These are phyloP conservation scores for Claviceps sp. DNA, from an alignment of 2,329 filamentous ascomycete species.

Conservation along the genomic window DNA sequence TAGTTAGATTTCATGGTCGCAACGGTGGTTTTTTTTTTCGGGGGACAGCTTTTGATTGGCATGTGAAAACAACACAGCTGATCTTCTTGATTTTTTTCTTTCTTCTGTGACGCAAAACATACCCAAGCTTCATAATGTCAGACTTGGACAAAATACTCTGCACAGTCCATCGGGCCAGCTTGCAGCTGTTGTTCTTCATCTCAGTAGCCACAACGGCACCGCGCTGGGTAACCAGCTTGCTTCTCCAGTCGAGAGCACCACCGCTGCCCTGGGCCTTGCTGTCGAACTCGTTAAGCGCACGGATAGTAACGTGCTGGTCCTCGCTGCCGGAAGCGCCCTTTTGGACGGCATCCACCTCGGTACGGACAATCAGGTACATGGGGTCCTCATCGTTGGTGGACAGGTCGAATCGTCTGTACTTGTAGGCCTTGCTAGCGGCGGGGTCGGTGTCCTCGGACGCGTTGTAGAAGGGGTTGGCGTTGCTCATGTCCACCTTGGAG, in stretches of 20 bases:
- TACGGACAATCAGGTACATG: conserved; percentile 82
- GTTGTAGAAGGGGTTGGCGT: conserved; percentile 98
- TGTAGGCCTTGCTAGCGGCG: conserved; percentile 92
- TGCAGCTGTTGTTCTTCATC: conserved; percentile 99
- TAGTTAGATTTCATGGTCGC: conserved; percentile 10
- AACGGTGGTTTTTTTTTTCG: too few species aligned
- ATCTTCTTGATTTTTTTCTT: too few species aligned
- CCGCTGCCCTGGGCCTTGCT: conserved; percentile 93
- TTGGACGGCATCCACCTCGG: conserved; percentile 87
- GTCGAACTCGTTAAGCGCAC: conserved; percentile 98
- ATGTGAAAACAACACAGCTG: too few species aligned
- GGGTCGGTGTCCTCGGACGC: conserved; percentile 83
- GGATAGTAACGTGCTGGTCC: conserved; percentile 82
- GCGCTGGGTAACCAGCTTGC: conserved; percentile 84
- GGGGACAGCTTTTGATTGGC: too few species aligned
- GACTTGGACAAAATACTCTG: conserved; percentile 94
- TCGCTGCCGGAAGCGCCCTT: conserved; percentile 90
- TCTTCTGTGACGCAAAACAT: conserved; percentile 23
- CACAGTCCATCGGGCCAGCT: conserved; percentile 93
- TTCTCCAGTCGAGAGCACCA: conserved; percentile 91
- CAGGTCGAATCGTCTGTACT: conserved; percentile 93
- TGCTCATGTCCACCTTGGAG: conserved; percentile 67
- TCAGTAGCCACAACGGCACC: conserved; percentile 96
- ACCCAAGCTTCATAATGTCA: conserved; percentile 98
- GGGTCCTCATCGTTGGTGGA: conserved; percentile 92